phyloP scores from a whole-genome alignment of 495 filamentous ascomycete species.

The Lasiosphaeriaceae sp. region DNA sequence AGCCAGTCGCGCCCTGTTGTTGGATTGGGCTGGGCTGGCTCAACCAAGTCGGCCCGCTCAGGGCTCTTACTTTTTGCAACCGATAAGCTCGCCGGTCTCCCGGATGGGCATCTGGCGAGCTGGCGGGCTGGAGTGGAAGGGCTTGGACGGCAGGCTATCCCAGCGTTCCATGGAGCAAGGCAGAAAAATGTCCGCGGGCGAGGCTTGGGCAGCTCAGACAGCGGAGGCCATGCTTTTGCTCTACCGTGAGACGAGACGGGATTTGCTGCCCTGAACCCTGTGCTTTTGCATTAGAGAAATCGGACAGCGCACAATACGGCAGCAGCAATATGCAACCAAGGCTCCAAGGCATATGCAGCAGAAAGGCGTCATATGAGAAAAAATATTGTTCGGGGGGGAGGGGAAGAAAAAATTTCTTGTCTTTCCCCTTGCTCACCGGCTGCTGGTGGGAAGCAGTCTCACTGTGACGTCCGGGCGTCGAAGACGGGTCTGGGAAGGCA shows the following conservation, averaged over 20 bases:
- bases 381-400: not conserved
- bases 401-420: slow-evolving; percentile 7
- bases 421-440: slow-evolving; percentile 1
- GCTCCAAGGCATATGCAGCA: slow-evolving; percentile 12
- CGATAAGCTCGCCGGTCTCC: not conserved
- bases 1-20: not conserved
- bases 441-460: not conserved
- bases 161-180: not conserved
- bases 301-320: slow-evolving; percentile 8
- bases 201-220: not conserved
- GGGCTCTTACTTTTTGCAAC: not conserved
- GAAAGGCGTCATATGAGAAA: slow-evolving; percentile 5
- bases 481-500: slow-evolving; percentile 8
- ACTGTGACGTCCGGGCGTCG: slow-evolving; percentile 4
- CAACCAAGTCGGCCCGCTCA: not conserved
- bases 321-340: slow-evolving; percentile 12
- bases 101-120: not conserved
- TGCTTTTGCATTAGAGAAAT: slow-evolving; percentile 13
- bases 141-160: not conserved
- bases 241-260: not conserved
- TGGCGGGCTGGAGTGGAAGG: not conserved
- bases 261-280: slow-evolving; percentile 19
- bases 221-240: not conserved
- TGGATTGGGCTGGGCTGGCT: not conserved
- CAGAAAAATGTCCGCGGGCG: too few relatives aligned